These are phyloP conservation scores for Wallacemonas sp. DNA, from an alignment of 208 protist species.

Conservation along the genomic window DNA sequence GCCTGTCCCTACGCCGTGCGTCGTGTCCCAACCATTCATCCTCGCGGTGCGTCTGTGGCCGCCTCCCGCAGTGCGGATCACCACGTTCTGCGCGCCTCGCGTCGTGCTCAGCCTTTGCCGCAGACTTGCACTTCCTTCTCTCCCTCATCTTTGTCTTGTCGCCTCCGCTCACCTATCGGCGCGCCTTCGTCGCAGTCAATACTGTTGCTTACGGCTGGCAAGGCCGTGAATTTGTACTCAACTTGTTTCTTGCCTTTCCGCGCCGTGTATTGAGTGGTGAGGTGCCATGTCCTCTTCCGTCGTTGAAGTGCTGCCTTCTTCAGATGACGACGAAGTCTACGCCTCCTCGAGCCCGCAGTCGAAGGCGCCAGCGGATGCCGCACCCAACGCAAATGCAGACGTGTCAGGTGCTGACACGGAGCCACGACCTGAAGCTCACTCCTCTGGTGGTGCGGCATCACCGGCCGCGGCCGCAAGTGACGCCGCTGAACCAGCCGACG, in stretches of 20 bases:
- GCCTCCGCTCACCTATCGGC: neutral
- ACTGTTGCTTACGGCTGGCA: neutral
- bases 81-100: too few relatives aligned
- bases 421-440: too few relatives aligned
- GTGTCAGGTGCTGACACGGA: neutral
- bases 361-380: neutral
- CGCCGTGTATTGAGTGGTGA: too few relatives aligned
- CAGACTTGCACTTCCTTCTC: neutral
- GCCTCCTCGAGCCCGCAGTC: neutral
- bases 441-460: too few relatives aligned
- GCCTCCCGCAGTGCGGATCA: too few relatives aligned
- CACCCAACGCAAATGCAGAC: neutral
- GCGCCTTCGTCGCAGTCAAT: neutral
- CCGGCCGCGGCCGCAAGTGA: too few relatives aligned
- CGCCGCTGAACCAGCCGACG: neutral
- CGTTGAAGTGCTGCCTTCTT: slow-evolving; percentile 19
- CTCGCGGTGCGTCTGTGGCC: too few relatives aligned
- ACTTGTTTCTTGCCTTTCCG: too few relatives aligned
- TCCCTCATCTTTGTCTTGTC: neutral
- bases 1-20: too few relatives aligned
- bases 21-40: too few relatives aligned
- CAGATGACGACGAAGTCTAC: slow-evolving; percentile 18
- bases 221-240: neutral
- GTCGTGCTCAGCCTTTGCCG: too few relatives aligned
- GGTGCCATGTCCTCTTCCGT: slow-evolving; percentile 9